These are phyloP conservation scores for Stereocaulon alpinum DNA, from an alignment of 495 filamentous ascomycete species.

Conservation along the genomic window DNA sequence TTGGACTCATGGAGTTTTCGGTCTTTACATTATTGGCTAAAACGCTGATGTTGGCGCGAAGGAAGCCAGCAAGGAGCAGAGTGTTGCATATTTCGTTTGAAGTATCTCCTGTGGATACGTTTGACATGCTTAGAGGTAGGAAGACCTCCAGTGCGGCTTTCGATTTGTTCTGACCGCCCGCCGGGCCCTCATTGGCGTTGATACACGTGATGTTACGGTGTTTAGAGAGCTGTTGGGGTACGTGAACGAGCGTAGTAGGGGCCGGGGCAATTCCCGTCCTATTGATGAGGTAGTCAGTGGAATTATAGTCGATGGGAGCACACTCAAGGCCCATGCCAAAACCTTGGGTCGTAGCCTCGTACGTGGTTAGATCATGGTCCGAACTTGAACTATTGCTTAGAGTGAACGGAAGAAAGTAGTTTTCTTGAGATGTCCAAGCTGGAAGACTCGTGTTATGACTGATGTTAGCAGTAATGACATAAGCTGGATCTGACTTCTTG, in stretches of 20 bases:
- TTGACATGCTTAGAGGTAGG: no score
- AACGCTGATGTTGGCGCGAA: no score
- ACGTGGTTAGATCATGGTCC: not conserved
- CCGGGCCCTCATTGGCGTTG: no score
- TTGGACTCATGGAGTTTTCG: no score
- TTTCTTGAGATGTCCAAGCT: constrained; percentile 27
- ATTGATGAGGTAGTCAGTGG: no score
- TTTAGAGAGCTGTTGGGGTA: not conserved
- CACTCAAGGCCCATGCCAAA: constrained; percentile 21
- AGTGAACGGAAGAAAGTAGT: constrained; percentile 30
- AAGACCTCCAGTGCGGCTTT: constrained; percentile 12
- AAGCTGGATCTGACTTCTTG: constrained; percentile 10
- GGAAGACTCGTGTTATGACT: constrained; percentile 25
- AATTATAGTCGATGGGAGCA: not conserved
- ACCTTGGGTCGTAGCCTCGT: constrained; percentile 18
- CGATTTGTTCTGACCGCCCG: not conserved
- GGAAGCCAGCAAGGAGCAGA: no score
- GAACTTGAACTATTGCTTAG: not conserved
- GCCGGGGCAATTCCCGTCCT: no score
- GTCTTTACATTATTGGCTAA: no score
- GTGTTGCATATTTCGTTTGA: not conserved
- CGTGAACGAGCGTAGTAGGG: not conserved
- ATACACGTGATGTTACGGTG: not conserved
- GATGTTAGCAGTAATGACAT: constrained; percentile 28
- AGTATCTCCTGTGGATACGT: no score